phyloP scores from a whole-genome alignment of 805 yeast species.

The Starmerella stellata region DNA sequence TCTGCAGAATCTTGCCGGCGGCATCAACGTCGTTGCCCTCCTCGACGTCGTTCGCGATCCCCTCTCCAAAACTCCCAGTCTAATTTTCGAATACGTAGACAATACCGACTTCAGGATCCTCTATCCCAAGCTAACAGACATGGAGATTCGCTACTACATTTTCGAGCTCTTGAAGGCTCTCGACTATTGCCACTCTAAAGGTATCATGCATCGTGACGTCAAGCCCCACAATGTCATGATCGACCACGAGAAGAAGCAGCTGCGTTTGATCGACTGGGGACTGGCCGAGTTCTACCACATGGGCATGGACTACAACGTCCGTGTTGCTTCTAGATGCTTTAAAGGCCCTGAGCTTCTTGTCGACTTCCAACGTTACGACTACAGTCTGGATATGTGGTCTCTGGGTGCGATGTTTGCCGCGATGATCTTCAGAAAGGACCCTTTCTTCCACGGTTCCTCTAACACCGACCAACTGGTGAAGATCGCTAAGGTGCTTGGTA shows the following conservation, averaged over 20 bases:
- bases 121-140: constrained; percentile 59
- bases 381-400: constrained; percentile 79
- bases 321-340: constrained; percentile 82
- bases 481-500: constrained; percentile 74
- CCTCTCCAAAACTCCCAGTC: constrained; percentile 58
- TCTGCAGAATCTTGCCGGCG: constrained; percentile 64
- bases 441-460: constrained; percentile 80
- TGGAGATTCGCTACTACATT: constrained; percentile 69
- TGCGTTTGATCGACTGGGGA: constrained; percentile 87
- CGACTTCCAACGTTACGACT: constrained; percentile 68
- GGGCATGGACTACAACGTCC: constrained; percentile 73
- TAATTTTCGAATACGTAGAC: constrained; percentile 68
- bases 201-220: constrained; percentile 87
- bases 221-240: constrained; percentile 91
- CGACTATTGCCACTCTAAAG: constrained; percentile 81
- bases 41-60: constrained; percentile 79
- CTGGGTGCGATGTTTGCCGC: constrained; percentile 84
- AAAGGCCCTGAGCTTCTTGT: constrained; percentile 84
- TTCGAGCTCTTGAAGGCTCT: constrained; percentile 63
- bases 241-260: constrained; percentile 42
- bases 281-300: constrained; percentile 83
- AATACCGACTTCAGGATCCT: constrained; percentile 74
- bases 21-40: constrained; percentile 60
- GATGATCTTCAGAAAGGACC: constrained; percentile 73
- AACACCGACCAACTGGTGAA: constrained; percentile 84